Percentiles rank a stretch among this genome's conserved stretches.
Evolutionary conservation across 306 rosid genomes (phyloP).

Genomic region (Casuarina glauca): DNA sequence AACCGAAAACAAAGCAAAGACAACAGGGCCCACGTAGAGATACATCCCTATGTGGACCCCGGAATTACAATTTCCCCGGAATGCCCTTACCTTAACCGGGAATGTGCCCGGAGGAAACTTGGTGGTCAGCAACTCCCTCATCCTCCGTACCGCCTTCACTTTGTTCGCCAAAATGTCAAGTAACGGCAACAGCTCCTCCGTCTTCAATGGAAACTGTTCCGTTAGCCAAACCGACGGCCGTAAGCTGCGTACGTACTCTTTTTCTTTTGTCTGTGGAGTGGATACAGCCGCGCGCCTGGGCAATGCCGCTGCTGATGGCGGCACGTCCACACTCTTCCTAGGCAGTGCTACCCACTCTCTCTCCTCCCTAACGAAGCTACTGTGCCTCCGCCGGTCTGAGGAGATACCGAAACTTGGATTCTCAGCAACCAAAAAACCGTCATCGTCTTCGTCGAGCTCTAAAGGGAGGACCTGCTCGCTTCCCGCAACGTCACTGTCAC

Average conservation of each 20-base stretch:
- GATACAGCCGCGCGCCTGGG: constrained; percentile 43
- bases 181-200: constrained; percentile 87
- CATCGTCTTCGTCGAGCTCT: constrained; percentile 94
- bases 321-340: constrained; percentile 79
- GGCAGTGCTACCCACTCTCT: constrained; percentile 72
- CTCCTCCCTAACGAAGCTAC: constrained; percentile 80
- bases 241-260: constrained; percentile 75
- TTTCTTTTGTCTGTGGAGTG: constrained; percentile 65
- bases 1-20: constrained; percentile 23
- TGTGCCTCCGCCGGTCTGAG: constrained; percentile 70
- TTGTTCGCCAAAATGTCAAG: constrained; percentile 88
- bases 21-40: constrained; percentile 5
- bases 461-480: constrained; percentile 75
- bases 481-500: constrained; percentile 65
- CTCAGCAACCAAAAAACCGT: constrained; percentile 86
- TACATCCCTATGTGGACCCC: background rate
- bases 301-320: constrained; percentile 36
- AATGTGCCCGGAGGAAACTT: constrained; percentile 92
- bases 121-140: constrained; percentile 92
- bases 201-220: constrained; percentile 91
- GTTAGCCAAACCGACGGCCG: constrained; percentile 93
- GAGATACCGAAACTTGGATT: constrained; percentile 62
- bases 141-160: constrained; percentile 88
- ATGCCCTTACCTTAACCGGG: constrained; percentile 84
- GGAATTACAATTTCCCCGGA: background rate